Evolutionary conservation across 805 yeast species (phyloP), one percentile per base, ranked within the genome.

Genomic region (Saturnispora dispora): DNA sequence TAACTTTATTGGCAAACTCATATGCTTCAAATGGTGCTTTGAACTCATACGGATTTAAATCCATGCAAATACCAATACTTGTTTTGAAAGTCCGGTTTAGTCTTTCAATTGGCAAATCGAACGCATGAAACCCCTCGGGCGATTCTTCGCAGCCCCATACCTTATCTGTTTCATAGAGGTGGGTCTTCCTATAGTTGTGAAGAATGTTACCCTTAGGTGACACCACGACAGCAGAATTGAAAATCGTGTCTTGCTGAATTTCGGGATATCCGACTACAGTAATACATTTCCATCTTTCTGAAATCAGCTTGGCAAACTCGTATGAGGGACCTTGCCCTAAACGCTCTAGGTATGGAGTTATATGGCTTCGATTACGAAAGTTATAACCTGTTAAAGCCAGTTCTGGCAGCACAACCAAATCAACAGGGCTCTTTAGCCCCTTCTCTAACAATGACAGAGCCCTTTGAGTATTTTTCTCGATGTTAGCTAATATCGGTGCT

Each of bases 31-130:
- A 89, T 1, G 95, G 89, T 1, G 96, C 88, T 55, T 77, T 71
- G 64, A 90, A 90, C 62, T 85, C 74, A 64, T 86, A 85, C 0
- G 96, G 96, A 63, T 87, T 89, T 55, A 90, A 65, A 67, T 90
- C 98, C 97, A 90, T 90, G 63, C 98, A 90, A 5, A 90, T 88
- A 0, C 96, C 98, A 50, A 90, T 72, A 33, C 82, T 74, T 1
- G 84, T 69, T 35, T 64, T 73, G 6, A 77, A 57, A 4, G 22
- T 47, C 15, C 46, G 46, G 18, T 60, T 61, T n/a, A 45, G 23
- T 37, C 52, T 43, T 20, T 62, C 60, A 20, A 77, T 63, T 4
- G 59, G 58, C 41, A 83, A 58, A 4, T 71, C 71, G 46, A 84
- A 76, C 1, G 75, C 63, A 25, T 70, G 65, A 59, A 88, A 89